These are phyloP conservation scores for Aureobasidium vineae DNA, from an alignment of 2,329 filamentous ascomycete species.

Conservation along the genomic window DNA sequence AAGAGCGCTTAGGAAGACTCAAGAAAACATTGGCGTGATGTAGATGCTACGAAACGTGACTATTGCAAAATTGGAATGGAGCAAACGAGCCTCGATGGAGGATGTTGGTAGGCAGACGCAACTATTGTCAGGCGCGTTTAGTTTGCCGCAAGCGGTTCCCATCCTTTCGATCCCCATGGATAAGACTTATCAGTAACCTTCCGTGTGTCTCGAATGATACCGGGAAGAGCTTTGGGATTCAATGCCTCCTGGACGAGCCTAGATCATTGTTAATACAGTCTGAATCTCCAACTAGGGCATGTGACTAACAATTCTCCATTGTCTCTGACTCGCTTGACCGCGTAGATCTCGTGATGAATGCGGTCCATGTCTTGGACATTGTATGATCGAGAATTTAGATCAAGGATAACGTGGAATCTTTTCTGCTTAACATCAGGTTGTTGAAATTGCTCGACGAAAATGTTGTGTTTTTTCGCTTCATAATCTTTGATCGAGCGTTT, in stretches of 20 bases:
- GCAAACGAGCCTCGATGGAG: too few species aligned
- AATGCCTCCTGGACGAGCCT: not conserved
- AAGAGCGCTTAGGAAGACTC: too few species aligned
- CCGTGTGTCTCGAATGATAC: not conserved
- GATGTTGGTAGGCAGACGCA: too few species aligned
- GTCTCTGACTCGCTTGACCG: not conserved
- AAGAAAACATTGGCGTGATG: too few species aligned
- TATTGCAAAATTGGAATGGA: too few species aligned
- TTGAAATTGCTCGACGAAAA: constrained; percentile 7
- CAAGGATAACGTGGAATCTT: constrained; percentile 1
- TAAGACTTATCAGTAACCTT: constrained; percentile 4
- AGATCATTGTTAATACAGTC: not conserved
- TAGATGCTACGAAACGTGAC: too few species aligned
- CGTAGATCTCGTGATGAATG: not conserved
- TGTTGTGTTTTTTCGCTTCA: not conserved
- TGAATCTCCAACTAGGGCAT: not conserved
- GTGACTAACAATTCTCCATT: constrained; percentile 1
- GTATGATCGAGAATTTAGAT: constrained; percentile 6
- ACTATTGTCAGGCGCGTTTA: too few species aligned
- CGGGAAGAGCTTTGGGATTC: not conserved
- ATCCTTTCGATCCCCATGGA: constrained; percentile 11
- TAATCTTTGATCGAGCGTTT: not conserved
- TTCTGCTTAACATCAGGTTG: not conserved
- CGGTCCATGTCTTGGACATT: not conserved
- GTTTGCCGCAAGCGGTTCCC: not conserved